These are phyloP conservation scores for Cladobotryum mycophilum DNA, from an alignment of 2,329 filamentous ascomycete genomes.

Conservation along the genomic window DNA sequence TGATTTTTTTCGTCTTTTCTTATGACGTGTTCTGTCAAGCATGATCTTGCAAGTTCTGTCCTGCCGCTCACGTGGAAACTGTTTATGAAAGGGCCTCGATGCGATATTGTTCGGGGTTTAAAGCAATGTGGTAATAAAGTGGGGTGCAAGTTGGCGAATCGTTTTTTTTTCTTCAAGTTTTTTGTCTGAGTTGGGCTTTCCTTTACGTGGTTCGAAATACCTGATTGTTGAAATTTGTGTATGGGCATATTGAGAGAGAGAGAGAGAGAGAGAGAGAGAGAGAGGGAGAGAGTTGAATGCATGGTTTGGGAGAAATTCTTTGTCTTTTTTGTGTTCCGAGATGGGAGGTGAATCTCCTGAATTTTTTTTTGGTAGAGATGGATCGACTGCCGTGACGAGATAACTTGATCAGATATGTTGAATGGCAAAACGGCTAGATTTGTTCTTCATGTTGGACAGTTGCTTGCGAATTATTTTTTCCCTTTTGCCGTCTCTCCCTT, in stretches of 20 bases:
- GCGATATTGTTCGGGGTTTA: slow-evolving; percentile 2
- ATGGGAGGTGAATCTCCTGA: no score
- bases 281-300: no score
- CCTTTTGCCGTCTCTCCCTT: no score
- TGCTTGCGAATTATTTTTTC: no score
- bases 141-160: background rate
- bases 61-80: slow-evolving; percentile 10
- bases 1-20: slow-evolving; percentile 7
- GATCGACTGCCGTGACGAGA: background rate
- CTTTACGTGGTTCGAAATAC: slow-evolving; percentile 8
- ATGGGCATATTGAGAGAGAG: background rate
- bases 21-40: slow-evolving; percentile 11
- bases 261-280: no score
- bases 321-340: no score
- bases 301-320: no score
- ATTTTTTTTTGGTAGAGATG: background rate
- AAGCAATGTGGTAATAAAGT: slow-evolving; percentile 7
- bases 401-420: slow-evolving; percentile 7
- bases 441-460: no score
- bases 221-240: slow-evolving; percentile 6
- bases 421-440: background rate
- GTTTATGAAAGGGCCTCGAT: slow-evolving; percentile 9
- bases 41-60: slow-evolving; percentile 12
- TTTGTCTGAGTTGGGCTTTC: slow-evolving; percentile 7
- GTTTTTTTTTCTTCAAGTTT: slow-evolving; percentile 2